Percentiles rank a stretch among this genome's conserved stretches.
These are phyloP conservation scores for Seminavis robusta DNA, from an alignment of 108 stramenopile genomes.

Conservation along the genomic window DNA sequence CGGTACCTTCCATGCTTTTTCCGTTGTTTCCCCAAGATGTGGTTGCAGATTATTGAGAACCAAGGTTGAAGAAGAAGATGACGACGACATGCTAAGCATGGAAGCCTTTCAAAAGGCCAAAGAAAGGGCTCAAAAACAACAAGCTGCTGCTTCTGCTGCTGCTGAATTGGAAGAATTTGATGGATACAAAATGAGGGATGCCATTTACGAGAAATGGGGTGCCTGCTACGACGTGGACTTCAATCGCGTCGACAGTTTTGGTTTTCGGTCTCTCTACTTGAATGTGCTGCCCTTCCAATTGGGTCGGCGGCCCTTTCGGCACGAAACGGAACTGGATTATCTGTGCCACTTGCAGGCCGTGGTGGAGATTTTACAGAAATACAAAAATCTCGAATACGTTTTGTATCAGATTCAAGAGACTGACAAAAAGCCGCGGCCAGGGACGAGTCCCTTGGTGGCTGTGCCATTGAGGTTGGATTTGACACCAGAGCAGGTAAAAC, in stretches of 20 bases:
- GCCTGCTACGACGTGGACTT: constrained; percentile 62
- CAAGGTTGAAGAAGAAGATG: constrained; percentile 3
- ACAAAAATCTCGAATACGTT: constrained; percentile 61
- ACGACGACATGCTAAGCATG: constrained; percentile 13
- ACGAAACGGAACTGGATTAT: constrained; percentile 68
- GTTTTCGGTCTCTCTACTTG: constrained; percentile 55
- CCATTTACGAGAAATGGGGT: constrained; percentile 46
- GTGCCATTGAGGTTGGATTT: constrained; percentile 69
- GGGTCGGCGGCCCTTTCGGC: constrained; percentile 47
- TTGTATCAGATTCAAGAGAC: constrained; percentile 60
- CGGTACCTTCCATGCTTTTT: no score
- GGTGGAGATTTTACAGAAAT: constrained; percentile 70
- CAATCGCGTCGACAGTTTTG: constrained; percentile 48
- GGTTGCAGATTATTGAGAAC: background rate
- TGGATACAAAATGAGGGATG: constrained; percentile 63
- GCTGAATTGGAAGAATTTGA: constrained; percentile 35
- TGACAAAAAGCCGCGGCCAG: constrained; percentile 63
- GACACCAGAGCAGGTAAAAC: constrained; percentile 53
- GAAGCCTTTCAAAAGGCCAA: constrained; percentile 27
- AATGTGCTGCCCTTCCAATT: constrained; percentile 62
- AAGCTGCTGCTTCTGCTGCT: background rate
- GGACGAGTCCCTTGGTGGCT: constrained; percentile 59
- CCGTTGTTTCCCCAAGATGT: background rate
- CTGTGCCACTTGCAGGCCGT: constrained; percentile 77
- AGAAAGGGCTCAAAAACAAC: constrained; percentile 2